Conservation (phyloP, 1,284 basidiomycete genomes). For the Ceratobasidium sp. region DNA sequence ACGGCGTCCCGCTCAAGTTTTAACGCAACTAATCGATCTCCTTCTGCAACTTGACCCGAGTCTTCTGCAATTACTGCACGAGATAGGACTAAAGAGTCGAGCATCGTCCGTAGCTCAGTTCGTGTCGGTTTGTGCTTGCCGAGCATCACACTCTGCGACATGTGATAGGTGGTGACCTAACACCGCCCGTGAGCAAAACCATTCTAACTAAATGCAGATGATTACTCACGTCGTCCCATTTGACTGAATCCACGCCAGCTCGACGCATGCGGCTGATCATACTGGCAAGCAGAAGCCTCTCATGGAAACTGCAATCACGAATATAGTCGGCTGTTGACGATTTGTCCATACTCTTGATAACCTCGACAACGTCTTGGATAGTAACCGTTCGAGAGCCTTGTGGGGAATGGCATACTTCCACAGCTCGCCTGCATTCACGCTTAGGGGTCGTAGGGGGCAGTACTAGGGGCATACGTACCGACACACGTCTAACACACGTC, state of each 20-base stretch:
- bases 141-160: constrained; percentile 39
- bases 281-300: constrained; percentile 87
- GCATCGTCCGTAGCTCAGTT: constrained; percentile 63
- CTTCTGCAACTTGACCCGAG: constrained; percentile 49
- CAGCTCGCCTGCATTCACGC: constrained; percentile 65
- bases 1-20: constrained; percentile 74
- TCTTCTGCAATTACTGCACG: constrained; percentile 74
- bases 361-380: constrained; percentile 75
- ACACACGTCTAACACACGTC: constrained; percentile 92
- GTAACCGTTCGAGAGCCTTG: constrained; percentile 64
- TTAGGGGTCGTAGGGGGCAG: constrained; percentile 3
- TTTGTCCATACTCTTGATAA: constrained; percentile 89
- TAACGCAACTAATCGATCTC: constrained; percentile 66
- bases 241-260: constrained; percentile 85
- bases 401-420: constrained; percentile 66
- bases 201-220: not conserved
- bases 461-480: constrained; percentile 55
- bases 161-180: constrained; percentile 34
- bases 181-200: not conserved
- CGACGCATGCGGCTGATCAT: constrained; percentile 81
- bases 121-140: constrained; percentile 58
- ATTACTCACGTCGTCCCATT: constrained; percentile 73
- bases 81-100: constrained; percentile 71
- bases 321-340: constrained; percentile 86
- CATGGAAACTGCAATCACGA: constrained; percentile 79